A percentile compares a stretch with the other conserved stretches of the same genome.
Conservation (phyloP, 768 basidiomycete species). For the Russula abietina region DNA sequence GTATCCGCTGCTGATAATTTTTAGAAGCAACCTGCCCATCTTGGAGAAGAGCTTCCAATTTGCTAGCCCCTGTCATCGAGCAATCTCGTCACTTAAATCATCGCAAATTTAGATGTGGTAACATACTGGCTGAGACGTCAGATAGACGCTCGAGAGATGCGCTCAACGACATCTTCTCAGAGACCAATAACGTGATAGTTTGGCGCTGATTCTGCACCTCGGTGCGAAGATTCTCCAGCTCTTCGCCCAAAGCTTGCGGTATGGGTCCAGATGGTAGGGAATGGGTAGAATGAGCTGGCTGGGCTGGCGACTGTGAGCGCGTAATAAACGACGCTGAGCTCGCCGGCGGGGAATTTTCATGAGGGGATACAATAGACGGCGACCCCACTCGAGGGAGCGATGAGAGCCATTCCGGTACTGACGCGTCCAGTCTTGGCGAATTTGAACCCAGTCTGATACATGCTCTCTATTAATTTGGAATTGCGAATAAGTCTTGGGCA, state of each 20-base stretch:
- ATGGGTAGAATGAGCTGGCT: conserved; percentile 9
- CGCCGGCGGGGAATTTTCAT: conserved; percentile 25
- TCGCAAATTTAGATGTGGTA: background rate
- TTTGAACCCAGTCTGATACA: conserved; percentile 38
- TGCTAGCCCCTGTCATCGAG: conserved; percentile 25
- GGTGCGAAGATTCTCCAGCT: conserved; percentile 28
- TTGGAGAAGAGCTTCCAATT: conserved; percentile 27
- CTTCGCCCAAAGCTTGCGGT: conserved; percentile 23
- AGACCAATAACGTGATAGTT: conserved; percentile 69
- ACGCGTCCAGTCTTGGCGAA: conserved; percentile 31
- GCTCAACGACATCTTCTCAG: conserved; percentile 36
- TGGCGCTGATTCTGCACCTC: conserved; percentile 55
- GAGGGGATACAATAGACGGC: conserved; percentile 29
- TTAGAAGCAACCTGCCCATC: conserved; percentile 24
- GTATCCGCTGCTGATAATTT: conserved; percentile 32
- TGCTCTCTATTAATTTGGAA: conserved; percentile 1
- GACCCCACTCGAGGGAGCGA: conserved; percentile 44
- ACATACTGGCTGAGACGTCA: conserved; percentile 55
- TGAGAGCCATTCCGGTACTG: conserved; percentile 51
- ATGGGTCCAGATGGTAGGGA: conserved; percentile 26
- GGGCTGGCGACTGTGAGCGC: conserved; percentile 11
- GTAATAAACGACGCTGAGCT: conserved; percentile 31
- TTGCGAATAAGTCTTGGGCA: conserved; percentile 24
- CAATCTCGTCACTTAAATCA: background rate
- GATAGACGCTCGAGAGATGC: conserved; percentile 51